Evolutionary conservation across 441 rosid genomes (phyloP).

Genomic region (Populus hybrid): DNA sequence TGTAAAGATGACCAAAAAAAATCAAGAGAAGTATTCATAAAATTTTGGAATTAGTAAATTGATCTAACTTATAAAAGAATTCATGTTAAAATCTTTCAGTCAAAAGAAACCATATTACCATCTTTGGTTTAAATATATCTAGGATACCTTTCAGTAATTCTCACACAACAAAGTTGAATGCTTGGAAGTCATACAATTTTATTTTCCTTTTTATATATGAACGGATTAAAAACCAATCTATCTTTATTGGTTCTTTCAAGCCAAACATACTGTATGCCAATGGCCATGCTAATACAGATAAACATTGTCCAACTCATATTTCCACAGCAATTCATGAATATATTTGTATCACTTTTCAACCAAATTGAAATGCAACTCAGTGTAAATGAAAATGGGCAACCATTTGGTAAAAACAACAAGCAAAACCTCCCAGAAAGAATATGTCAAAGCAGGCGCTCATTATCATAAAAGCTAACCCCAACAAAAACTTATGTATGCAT

Average conservation of each 20-base stretch:
- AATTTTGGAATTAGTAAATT: background rate
- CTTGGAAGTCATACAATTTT: background rate
- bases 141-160: background rate
- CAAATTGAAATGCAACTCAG: background rate
- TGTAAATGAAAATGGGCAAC: background rate
- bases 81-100: background rate
- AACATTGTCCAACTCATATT: background rate
- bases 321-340: background rate
- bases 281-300: background rate
- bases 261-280: background rate
- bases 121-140: background rate
- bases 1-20: slow-evolving; percentile 20
- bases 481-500: background rate
- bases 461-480: background rate
- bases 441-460: background rate
- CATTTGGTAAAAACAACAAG: background rate
- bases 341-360: background rate
- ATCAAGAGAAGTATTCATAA: background rate
- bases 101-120: background rate
- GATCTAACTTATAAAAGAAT: background rate
- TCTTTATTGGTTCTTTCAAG: background rate
- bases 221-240: background rate
- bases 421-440: background rate
- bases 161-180: background rate
- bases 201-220: background rate